Base-by-base conservation (phyloP, 345 rosid genomes). In the Triadica sebifera region DNA sequence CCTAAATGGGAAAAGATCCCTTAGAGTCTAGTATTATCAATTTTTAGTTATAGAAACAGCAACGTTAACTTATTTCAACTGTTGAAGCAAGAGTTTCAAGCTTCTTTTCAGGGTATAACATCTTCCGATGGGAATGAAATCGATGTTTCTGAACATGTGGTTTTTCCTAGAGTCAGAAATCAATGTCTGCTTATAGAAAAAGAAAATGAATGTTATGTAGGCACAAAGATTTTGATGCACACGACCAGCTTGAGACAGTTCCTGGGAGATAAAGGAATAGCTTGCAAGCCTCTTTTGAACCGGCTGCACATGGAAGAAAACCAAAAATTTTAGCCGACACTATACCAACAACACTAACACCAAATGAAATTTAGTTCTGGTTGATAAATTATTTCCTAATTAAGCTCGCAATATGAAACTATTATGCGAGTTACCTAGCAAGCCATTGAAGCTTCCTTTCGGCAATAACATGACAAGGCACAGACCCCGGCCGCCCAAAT, bases 361-460 rank as follows among this genome's bases (percentile, higher is more conserved):
- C n/a, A 51, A 15, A 6, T 51, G 6, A 51, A 51, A 13, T 11
- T 17, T 51, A 51, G 24, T 41, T 15, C 50, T 9, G 12, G 43
- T 47, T 60, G 4, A 20, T 58, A 39, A 41, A 17, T 7, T 17
- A 17, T 65, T 45, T 46, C 38, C 70, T 5, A 12, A n/a, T 24
- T 4, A n/a, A 60, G 13, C 12, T 34, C 13, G 46, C 39, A 56
- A 38, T 16, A 56, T 9, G 19, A 67, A 58, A 34, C 37, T 29
- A 51, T 22, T 8, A 58, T 29, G 7, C 38, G 50, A 73, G 20
- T 22, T 81, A 93, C 96, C 97, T 91, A 53, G 86, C 86, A 61
- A 90, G 94, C 98, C 93, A 91, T 10, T 77, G 85, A 78, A 90
- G 87, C 84, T 87, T 93, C 67, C 88, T 80, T 65, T 84, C 84